Base-by-base conservation (phyloP, 2,329 filamentous ascomycete species). In the Nothophaeocryptopus gaeumannii region DNA sequence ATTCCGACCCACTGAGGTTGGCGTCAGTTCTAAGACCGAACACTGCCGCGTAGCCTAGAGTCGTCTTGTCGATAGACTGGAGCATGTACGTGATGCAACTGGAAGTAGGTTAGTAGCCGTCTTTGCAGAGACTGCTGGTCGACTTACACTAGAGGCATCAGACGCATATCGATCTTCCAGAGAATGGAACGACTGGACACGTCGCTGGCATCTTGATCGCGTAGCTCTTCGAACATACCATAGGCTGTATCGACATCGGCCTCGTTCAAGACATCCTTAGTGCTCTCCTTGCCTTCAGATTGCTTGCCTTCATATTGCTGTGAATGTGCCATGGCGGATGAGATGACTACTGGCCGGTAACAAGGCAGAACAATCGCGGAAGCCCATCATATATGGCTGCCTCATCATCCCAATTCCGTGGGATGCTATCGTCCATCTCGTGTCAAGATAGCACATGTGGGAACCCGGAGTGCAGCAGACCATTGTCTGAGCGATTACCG, bases 21-120 rank as follows among this genome's bases (percentile, higher is more conserved):
- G 84, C 71, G 7, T 26, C 20, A 53, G 83, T 81, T 2, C 82
- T 74, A 26, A 86, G 78, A 1, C 81, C 74, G 15, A 47, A 51
- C 13, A 54, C 30, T 3, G 43, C 45, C 10, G 33, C 51, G 8
- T 34, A 50, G 29, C 38, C 29, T 8, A 37, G 47, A 20, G 29
- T 39, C 12, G 43, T 45, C 37, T 54, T 54, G 39, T 54, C 51
- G 14, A 37, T 47, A 1, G 47, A 47, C 3, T 15, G 45, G 12
- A 54, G 47, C 11, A 54, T 50, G 47, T 46, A 45, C 29, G 36
- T 54, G 34, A 50, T 36, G 12, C 39, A 34, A 26, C 20, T 26
- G 3, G 20, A 26, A 3, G 20, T 26, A 7, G 20, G 20, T 26
- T 7, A 26, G 20, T 26, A 26, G 7, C 3, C 7, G 7, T 26